A percentile compares a stretch with the other conserved stretches of the same genome.
Evolutionary conservation across 2,329 filamentous ascomycete genomes (phyloP).

Genomic region (Colletotrichum sansevieriae): DNA sequence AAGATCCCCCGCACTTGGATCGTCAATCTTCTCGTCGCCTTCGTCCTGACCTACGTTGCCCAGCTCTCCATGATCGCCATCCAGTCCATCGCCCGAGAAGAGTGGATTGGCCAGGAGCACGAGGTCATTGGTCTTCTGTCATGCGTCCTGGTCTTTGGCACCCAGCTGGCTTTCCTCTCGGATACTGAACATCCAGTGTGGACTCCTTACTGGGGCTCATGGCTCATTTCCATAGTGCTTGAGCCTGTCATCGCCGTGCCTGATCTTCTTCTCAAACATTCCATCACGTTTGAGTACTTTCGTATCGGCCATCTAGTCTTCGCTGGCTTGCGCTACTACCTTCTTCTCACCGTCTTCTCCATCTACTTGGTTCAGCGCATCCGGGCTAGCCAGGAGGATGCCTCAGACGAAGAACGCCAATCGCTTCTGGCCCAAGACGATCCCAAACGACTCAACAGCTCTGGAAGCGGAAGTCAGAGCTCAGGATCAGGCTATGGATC

Average conservation of each 20-base stretch:
- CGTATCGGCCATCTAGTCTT: slow-evolving; percentile 39
- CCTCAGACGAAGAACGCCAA: slow-evolving; percentile 69
- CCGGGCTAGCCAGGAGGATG: slow-evolving; percentile 43
- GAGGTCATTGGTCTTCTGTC: slow-evolving; percentile 70
- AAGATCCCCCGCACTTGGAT: slow-evolving; percentile 55
- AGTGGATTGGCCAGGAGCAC: slow-evolving; percentile 61
- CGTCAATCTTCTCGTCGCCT: slow-evolving; percentile 59
- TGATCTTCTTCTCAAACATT: slow-evolving; percentile 45
- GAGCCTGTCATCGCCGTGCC: slow-evolving; percentile 62
- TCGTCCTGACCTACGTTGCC: slow-evolving; percentile 60
- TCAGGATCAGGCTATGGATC: slow-evolving; percentile 57
- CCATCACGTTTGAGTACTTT: slow-evolving; percentile 44
- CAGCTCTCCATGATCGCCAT: slow-evolving; percentile 59
- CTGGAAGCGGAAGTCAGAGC: slow-evolving; percentile 42
- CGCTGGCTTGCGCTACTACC: slow-evolving; percentile 33
- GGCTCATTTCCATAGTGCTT: slow-evolving; percentile 68
- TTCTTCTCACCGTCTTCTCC: slow-evolving; percentile 34
- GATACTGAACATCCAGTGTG: slow-evolving; percentile 66
- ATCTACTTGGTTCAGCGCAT: slow-evolving; percentile 38
- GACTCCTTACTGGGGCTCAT: slow-evolving; percentile 75
- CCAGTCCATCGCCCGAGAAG: slow-evolving; percentile 50
- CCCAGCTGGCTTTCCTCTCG: slow-evolving; percentile 68
- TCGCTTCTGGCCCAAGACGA: slow-evolving; percentile 61
- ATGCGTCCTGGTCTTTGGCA: slow-evolving; percentile 73
- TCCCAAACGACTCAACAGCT: slow-evolving; percentile 44